A percentile compares a stretch with the other conserved stretches of the same genome.
Conservation (phyloP, 176 grass and related monocot genomes). For the Oryza longistaminata region DNA sequence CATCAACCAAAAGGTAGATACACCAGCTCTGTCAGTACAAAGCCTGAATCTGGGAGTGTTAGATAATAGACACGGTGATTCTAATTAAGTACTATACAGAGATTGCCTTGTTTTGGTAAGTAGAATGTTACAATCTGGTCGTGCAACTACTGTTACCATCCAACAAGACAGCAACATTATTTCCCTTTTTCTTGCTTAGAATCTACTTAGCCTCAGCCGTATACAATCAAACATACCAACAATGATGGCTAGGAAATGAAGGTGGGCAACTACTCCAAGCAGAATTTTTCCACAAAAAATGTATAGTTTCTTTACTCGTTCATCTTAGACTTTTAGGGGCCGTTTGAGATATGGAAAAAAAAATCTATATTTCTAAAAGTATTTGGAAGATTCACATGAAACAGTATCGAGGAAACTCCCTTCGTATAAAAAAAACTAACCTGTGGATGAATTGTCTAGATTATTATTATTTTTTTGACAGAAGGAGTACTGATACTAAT, state of each 20-base stretch:
- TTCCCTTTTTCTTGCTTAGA: background rate
- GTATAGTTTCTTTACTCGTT: background rate
- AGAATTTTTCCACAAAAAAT: background rate
- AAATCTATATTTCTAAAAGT: background rate
- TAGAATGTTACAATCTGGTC: conserved; percentile 23
- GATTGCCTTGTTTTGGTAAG: background rate
- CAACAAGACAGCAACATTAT: conserved; percentile 28
- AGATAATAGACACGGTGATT: background rate
- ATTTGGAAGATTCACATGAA: background rate
- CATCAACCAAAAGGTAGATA: conserved; percentile 26
- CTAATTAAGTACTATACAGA: background rate
- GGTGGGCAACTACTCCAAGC: background rate
- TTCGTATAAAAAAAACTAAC: too few relatives aligned
- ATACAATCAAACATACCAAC: background rate
- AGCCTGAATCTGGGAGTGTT: background rate
- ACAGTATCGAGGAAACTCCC: background rate
- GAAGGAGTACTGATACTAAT: background rate
- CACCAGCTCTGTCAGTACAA: background rate
- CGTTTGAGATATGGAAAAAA: background rate
- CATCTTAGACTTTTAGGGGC: background rate
- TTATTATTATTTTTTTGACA: too few relatives aligned
- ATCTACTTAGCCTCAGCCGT: conserved; percentile 24
- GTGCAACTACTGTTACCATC: conserved; percentile 15
- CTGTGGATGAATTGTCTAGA: too few relatives aligned
- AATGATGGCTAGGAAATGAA: background rate